Evolutionary conservation across 2,329 filamentous ascomycete species (phyloP), one percentile per base, ranked within the genome.

Genomic region (Phoma sp.): DNA sequence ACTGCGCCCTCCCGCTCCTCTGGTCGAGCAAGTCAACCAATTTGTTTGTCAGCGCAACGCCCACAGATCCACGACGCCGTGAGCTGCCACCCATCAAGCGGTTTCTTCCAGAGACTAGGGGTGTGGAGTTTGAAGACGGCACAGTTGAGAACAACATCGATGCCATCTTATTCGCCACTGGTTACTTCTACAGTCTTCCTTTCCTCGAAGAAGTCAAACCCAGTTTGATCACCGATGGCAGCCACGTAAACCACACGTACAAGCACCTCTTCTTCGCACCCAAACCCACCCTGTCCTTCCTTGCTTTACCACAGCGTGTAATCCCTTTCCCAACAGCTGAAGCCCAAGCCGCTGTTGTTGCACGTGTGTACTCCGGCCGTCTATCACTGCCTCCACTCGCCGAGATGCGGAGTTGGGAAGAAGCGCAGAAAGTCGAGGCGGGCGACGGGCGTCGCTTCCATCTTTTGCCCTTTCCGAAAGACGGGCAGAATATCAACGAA

Each of bases 291-390:
- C 79, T 98, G 1, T 88, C 85, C 0, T 93, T 97, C 69, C 81
- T 89, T 0, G 86, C 84, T 0, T 79, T 97, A 35, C 87, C 89
- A 13, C 88, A 92, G 69, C 89, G 89, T 62, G 85, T 95, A n/a
- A 89, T 96, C n/a, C 93, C 93, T 0, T 96, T 96, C 70, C 88
- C 90, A 0, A 66, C 95, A 1, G 83, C 87, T 0, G 91, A 97
- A 76, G 86, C 85, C 5, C 93, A 97, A 74, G 86, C 86, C 1
- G 89, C 92, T 0, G 83, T 90, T 0, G 80, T 96, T 40, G 86
- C 92, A 2, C 85, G 90, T 1, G 83, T 93, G 0, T 96, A 90
- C 83, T 85, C 90, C 0, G 89, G 89, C 30, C 78, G 84, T 0
- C 77, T 96, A 0, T 59, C 75, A 0, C 77, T 96, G 7, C 92